phyloP scores from a whole-genome alignment of 2,329 filamentous ascomycete genomes.

The Sporothrix humicola region DNA sequence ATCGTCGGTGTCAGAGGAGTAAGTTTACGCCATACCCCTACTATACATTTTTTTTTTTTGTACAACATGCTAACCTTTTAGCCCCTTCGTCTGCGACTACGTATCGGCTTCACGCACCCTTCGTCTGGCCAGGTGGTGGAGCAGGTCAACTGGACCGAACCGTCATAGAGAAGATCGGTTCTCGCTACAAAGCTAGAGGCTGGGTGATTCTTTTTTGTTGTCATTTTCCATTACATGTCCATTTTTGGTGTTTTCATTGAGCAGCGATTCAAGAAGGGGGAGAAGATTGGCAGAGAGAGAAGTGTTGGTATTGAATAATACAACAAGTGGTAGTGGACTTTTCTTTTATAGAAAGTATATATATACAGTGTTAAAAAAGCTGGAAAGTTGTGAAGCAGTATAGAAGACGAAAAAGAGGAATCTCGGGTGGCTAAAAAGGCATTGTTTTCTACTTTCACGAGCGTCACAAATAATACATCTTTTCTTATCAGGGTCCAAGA shows the following conservation, averaged over 20 bases:
- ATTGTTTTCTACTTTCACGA: background rate
- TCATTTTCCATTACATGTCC: background rate
- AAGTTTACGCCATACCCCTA: conserved; percentile 56
- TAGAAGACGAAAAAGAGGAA: conserved; percentile 7
- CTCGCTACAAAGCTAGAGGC: too few species aligned
- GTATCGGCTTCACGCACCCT: conserved; percentile 78
- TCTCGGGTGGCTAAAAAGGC: background rate
- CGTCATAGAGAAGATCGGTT: conserved; percentile 47
- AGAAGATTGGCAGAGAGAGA: background rate
- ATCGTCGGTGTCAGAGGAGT: conserved; percentile 85
- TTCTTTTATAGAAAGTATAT: conserved; percentile 9
- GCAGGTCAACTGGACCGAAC: conserved; percentile 96
- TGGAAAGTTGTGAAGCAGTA: background rate
- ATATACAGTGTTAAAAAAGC: conserved; percentile 12
- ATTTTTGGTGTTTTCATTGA: conserved; percentile 15
- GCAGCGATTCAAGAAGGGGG: conserved; percentile 11
- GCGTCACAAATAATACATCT: background rate
- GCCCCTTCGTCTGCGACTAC: conserved; percentile 84
- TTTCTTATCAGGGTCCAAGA: background rate
- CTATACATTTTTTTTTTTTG: conserved; percentile 27
- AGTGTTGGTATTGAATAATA: conserved; percentile 25
- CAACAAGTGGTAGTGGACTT: background rate
- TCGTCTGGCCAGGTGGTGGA: conserved; percentile 76
- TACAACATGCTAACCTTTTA: conserved; percentile 48
- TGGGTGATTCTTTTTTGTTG: background rate